Evolutionary conservation across 2,329 filamentous ascomycete genomes (phyloP).

Genomic region (Ophiognomonia clavigignenti-juglandacearum): DNA sequence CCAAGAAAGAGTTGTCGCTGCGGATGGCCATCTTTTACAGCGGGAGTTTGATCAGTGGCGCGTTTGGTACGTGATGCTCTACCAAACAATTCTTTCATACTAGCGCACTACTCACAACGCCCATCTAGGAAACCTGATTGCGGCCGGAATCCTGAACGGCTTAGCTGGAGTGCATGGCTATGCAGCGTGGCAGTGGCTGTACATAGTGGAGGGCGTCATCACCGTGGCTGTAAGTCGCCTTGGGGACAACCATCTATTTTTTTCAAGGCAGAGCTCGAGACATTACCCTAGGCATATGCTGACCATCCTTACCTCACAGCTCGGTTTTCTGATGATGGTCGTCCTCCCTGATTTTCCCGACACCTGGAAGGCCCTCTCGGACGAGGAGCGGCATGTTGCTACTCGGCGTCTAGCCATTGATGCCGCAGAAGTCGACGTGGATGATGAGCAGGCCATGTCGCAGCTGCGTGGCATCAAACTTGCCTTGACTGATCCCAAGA

Average conservation of each 20-base stretch:
- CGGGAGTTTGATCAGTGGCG: constrained; percentile 10
- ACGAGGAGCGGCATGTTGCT: constrained; percentile 13
- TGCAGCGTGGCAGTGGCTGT: constrained; percentile 14
- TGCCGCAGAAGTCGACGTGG: constrained; percentile 13
- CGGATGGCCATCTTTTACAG: constrained; percentile 17
- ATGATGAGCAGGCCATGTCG: constrained; percentile 10
- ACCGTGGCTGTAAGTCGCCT: constrained; percentile 6
- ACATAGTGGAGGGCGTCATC: constrained; percentile 14
- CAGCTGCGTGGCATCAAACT: constrained; percentile 16
- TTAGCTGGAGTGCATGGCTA: constrained; percentile 9
- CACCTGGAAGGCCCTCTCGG: constrained; percentile 11
- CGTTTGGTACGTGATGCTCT: too few relatives aligned
- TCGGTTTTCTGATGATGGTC: constrained; percentile 8
- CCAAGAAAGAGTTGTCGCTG: constrained; percentile 11
- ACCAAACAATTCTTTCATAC: too few relatives aligned
- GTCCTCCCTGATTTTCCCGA: constrained; percentile 15
- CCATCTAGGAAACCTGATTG: constrained; percentile 15
- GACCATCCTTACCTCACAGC: neutral
- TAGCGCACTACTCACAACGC: too few relatives aligned
- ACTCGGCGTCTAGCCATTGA: constrained; percentile 13
- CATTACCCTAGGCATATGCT: neutral
- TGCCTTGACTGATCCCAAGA: constrained; percentile 14
- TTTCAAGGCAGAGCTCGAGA: neutral
- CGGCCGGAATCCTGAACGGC: constrained; percentile 11
- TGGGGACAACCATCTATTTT: neutral